Evolutionary conservation across 306 rosid species (phyloP), one percentile per base, ranked within the genome.

Genomic region (Alnus rubra): DNA sequence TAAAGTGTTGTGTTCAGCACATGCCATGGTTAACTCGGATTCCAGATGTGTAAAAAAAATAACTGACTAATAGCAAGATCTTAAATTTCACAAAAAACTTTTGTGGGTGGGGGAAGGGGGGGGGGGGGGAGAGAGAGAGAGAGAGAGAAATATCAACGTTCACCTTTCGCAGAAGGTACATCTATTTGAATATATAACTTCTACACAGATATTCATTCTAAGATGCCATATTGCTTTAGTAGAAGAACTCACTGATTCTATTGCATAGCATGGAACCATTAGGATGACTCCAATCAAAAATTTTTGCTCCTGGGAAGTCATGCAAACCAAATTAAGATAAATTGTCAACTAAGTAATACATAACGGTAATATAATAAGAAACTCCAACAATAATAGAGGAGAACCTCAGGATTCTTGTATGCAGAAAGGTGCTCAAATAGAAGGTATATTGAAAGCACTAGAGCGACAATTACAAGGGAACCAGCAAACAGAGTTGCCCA

Each of bases 221-320:
- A 30, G 47, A 49, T 78, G 7, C 19, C 42, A 30, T 23, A 11
- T 42, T 64, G 44, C 11, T 60, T 48, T 50, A 37, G 51, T 53
- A 47, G 58, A 59, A 16, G 18, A 87, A 85, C 98, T 88, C 86
- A 95, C 98, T 4, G 99, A 96, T 88, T 96, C 99, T 83, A 96
- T 60, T n/a, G 93, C 89, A 83, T 90, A 96, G 88, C 94, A 93
- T 15, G 99, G 99, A 78, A 96, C 99, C 99, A 96, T 96, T 64
- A 96, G 88, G 76, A 96, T 69, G 72, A 96, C 99, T 56, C 97
- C 98, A 81, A 96, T 88, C 81, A 96, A 86, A 79, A 96, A 96
- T 78, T 93, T 93, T 80, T 96, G 99, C 80, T 96, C 99, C 95
- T 91, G 84, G 54, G 64, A 28, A 64, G 42, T 48, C 54, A 72